These are phyloP conservation scores for Boletus calvinii DNA, from an alignment of 1,284 basidiomycete species.

Conservation along the genomic window DNA sequence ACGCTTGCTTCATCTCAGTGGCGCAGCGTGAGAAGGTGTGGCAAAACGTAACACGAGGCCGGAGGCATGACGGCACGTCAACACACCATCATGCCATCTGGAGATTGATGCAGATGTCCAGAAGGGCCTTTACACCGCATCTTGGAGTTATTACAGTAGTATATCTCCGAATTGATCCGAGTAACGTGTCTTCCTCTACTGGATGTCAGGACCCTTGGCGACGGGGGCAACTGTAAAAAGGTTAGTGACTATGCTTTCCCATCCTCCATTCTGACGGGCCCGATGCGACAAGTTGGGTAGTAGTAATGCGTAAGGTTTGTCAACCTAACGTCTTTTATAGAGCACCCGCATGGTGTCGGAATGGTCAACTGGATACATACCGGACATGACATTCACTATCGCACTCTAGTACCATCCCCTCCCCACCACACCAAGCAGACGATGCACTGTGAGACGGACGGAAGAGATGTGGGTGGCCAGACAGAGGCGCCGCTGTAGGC, in stretches of 20 bases:
- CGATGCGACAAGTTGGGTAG: neutral
- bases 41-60: neutral
- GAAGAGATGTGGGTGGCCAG: too few relatives aligned
- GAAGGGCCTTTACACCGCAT: neutral
- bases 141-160: neutral
- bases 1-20: neutral
- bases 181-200: neutral
- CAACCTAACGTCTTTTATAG: neutral
- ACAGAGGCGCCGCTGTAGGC: too few relatives aligned
- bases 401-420: neutral
- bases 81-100: too few relatives aligned
- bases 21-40: slow-evolving; percentile 5
- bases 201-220: neutral
- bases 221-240: neutral
- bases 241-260: neutral
- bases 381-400: neutral
- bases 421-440: neutral
- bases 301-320: neutral
- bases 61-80: neutral
- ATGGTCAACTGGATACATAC: neutral
- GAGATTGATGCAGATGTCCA: neutral
- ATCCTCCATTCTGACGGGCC: neutral
- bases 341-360: neutral
- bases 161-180: neutral
- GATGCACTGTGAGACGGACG: neutral